Conservation (phyloP, 768 basidiomycete species). For the Hypholoma sublateritium region DNA sequence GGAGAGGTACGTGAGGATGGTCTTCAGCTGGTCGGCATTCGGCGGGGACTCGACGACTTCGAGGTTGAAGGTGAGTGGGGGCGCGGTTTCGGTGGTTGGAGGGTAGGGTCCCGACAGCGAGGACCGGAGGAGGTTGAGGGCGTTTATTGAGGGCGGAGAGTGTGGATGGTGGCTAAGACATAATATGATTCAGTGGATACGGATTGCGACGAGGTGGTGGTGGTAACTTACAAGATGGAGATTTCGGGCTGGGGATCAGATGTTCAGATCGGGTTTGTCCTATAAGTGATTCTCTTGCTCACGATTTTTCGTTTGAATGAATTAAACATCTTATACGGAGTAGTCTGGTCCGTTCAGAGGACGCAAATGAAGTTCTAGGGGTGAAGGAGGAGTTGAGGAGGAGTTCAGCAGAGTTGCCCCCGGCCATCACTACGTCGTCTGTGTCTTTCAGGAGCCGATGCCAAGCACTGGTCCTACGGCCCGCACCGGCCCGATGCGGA, state of each 20-base stretch:
- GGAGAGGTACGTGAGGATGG: constrained; percentile 63
- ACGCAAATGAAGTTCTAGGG: too few relatives aligned
- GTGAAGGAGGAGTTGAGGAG: too few relatives aligned
- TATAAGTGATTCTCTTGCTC: constrained; percentile 10
- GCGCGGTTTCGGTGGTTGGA: constrained; percentile 37
- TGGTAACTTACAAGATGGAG: constrained; percentile 58
- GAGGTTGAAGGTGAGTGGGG: constrained; percentile 68
- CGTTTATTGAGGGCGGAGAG: constrained; percentile 64
- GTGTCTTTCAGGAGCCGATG: too few relatives aligned
- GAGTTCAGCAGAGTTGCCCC: too few relatives aligned
- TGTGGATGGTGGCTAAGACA: constrained; percentile 63
- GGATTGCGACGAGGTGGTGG: background rate
- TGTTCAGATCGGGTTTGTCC: background rate
- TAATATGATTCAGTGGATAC: background rate
- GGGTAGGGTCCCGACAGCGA: constrained; percentile 67
- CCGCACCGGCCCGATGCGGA: too few relatives aligned
- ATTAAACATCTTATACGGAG: background rate
- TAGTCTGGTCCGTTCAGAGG: background rate
- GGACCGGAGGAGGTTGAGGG: constrained; percentile 57
- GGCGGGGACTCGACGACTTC: constrained; percentile 70
- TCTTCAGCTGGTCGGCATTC: constrained; percentile 65
- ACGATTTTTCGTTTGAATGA: constrained; percentile 37
- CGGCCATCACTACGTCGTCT: too few relatives aligned
- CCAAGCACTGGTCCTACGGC: too few relatives aligned
- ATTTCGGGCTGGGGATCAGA: constrained; percentile 46